Conservation (phyloP, 1,284 basidiomycete genomes). For the Cutaneotrichosporon sp. region DNA sequence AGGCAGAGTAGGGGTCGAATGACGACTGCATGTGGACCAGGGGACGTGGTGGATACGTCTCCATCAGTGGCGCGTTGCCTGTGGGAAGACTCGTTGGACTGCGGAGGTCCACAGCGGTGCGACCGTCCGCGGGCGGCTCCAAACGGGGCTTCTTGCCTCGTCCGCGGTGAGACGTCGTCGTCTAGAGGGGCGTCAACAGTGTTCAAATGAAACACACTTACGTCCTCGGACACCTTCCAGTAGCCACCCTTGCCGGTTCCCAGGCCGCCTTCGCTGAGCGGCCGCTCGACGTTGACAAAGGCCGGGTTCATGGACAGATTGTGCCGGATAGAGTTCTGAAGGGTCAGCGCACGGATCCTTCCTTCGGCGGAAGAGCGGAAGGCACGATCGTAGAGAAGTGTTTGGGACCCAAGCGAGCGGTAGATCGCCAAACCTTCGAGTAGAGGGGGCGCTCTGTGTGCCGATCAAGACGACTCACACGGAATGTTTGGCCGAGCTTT, state of each 20-base stretch:
- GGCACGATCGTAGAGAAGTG: neutral
- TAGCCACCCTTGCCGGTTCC: constrained; percentile 41
- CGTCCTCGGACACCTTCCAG: constrained; percentile 37
- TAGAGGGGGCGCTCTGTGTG: neutral
- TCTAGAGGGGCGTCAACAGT: constrained; percentile 11
- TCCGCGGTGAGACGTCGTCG: constrained; percentile 20
- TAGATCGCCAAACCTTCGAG: neutral
- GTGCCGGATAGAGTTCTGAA: constrained; percentile 76
- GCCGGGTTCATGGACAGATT: constrained; percentile 77
- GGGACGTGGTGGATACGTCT: neutral
- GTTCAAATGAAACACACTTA: constrained; percentile 11
- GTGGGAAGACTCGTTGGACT: neutral
- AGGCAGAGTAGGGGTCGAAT: neutral
- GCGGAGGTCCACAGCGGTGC: neutral
- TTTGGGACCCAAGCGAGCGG: neutral
- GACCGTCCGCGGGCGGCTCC: neutral
- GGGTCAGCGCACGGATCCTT: constrained; percentile 4
- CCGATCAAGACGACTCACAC: constrained; percentile 20
- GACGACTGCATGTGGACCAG: neutral
- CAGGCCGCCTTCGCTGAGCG: constrained; percentile 25
- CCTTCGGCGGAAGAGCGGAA: neutral
- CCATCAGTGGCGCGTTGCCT: neutral
- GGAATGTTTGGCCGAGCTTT: constrained; percentile 28
- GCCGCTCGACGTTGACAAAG: constrained; percentile 61
- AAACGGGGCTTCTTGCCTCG: constrained; percentile 20